Conservation (phyloP, 2,329 filamentous ascomycete genomes). For the Monilinia polystroma region DNA sequence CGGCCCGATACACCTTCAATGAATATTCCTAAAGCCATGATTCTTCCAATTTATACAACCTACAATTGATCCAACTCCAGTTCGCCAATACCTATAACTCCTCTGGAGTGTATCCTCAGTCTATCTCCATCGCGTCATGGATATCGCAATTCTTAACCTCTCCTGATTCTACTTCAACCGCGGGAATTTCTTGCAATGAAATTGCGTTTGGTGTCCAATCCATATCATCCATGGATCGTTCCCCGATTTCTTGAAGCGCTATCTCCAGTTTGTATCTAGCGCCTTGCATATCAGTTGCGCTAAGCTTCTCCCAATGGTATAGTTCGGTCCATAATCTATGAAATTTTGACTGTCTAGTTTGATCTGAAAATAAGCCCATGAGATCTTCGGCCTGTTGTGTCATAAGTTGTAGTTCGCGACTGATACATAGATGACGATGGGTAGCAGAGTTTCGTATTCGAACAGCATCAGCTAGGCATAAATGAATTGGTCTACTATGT, state of each 20-base stretch:
- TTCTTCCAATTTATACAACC: neutral
- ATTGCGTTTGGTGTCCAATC: constrained; percentile 40
- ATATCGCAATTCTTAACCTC: constrained; percentile 19
- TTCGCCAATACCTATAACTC: neutral
- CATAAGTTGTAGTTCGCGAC: constrained; percentile 35
- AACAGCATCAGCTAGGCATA: constrained; percentile 35
- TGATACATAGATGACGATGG: constrained; percentile 38
- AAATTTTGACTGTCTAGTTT: constrained; percentile 35
- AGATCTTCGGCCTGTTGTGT: constrained; percentile 34
- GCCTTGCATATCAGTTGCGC: constrained; percentile 25
- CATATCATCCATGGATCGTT: constrained; percentile 39
- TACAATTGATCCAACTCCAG: constrained; percentile 8
- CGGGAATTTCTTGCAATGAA: constrained; percentile 35
- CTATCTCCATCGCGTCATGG: constrained; percentile 37
- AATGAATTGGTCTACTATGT: constrained; percentile 29
- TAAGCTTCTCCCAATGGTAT: constrained; percentile 33
- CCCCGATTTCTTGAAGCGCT: constrained; percentile 36
- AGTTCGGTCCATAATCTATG: constrained; percentile 32
- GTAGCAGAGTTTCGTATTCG: constrained; percentile 37
- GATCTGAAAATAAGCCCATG: constrained; percentile 38
- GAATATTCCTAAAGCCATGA: constrained; percentile 2
- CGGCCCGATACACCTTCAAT: neutral
- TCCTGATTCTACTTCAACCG: constrained; percentile 9
- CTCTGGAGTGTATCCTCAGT: constrained; percentile 20
- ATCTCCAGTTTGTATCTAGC: constrained; percentile 32